These are phyloP conservation scores for Staphylotrichum longicolle DNA, from an alignment of 495 filamentous ascomycete genomes.

Conservation along the genomic window DNA sequence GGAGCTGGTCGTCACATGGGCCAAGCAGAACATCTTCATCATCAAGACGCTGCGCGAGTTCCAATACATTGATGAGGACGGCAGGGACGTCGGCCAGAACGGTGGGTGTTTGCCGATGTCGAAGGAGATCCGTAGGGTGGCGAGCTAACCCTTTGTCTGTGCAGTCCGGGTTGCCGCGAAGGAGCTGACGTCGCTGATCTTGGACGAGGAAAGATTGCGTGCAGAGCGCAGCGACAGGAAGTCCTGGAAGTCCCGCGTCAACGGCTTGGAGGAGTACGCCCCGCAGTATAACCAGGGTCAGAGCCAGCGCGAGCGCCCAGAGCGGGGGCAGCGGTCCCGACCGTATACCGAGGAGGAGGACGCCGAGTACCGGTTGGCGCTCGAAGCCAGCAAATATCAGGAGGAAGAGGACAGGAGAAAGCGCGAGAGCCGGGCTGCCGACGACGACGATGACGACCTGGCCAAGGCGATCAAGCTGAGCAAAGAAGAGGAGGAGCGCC, in stretches of 20 bases:
- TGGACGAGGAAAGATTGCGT: conserved; percentile 92
- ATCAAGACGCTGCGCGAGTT: conserved; percentile 99
- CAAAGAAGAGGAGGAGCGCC: conserved; percentile 85
- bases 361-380: conserved; percentile 84
- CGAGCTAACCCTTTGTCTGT: conserved; percentile 13
- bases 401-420: conserved; percentile 88
- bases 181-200: conserved; percentile 88
- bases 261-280: conserved; percentile 81
- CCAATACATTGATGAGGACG: conserved; percentile 91
- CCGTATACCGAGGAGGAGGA: conserved; percentile 76
- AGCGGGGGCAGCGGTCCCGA: conserved; percentile 44
- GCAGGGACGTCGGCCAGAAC: conserved; percentile 91
- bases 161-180: conserved; percentile 93
- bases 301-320: conserved; percentile 32
- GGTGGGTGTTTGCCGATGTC: conserved; percentile 50
- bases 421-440: conserved; percentile 66
- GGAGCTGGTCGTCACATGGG: conserved; percentile 96
- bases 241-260: conserved; percentile 94
- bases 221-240: conserved; percentile 88
- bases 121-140: background rate
- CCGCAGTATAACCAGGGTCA: conserved; percentile 40
- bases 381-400: conserved; percentile 94
- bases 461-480: conserved; percentile 96
- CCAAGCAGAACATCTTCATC: conserved; percentile 94
- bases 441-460: conserved; percentile 70